A percentile compares a stretch with the other conserved stretches of the same genome.
These are phyloP conservation scores for Wickerhamiella siamensis DNA, from an alignment of 805 yeast genomes.

Conservation along the genomic window DNA sequence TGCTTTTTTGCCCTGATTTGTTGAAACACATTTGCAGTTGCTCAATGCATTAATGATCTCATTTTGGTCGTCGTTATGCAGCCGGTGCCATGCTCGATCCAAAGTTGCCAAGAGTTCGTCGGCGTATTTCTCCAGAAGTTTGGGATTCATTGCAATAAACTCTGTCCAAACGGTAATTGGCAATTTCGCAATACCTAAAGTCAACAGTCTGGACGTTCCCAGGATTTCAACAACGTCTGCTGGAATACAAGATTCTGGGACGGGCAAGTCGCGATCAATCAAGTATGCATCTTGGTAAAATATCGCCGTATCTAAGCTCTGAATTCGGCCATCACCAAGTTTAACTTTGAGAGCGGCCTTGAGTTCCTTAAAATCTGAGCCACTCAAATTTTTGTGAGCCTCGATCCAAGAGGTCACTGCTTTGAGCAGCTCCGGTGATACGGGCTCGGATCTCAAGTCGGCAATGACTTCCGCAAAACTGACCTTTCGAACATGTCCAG, in stretches of 20 bases:
- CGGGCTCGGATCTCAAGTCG: conserved; percentile 22
- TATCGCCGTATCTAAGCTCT: conserved; percentile 14
- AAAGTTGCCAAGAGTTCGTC: conserved; percentile 16
- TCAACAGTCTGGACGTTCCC: conserved; percentile 1
- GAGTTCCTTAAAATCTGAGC: neutral
- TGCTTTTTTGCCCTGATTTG: conserved; percentile 25
- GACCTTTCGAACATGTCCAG: conserved; percentile 18
- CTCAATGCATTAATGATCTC: conserved; percentile 10
- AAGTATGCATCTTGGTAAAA: conserved; percentile 18
- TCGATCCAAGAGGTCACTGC: conserved; percentile 23
- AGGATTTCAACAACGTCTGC: conserved; percentile 5
- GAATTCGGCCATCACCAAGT: neutral
- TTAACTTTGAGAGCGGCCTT: neutral
- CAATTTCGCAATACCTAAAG: conserved; percentile 7
- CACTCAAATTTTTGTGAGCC: neutral
- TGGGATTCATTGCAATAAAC: neutral
- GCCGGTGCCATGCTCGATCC: conserved; percentile 18
- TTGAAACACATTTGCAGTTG: conserved; percentile 23
- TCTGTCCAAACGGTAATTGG: conserved; percentile 5
- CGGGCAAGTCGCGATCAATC: conserved; percentile 18
- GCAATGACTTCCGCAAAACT: conserved; percentile 11
- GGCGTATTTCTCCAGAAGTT: neutral
- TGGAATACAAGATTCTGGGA: conserved; percentile 25
- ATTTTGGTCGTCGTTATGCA: conserved; percentile 5
- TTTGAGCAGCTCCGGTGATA: conserved; percentile 13